A percentile compares a stretch with the other conserved stretches of the same genome.
Evolutionary conservation across 805 yeast species (phyloP).

Genomic region (Candida rishiriensis): DNA sequence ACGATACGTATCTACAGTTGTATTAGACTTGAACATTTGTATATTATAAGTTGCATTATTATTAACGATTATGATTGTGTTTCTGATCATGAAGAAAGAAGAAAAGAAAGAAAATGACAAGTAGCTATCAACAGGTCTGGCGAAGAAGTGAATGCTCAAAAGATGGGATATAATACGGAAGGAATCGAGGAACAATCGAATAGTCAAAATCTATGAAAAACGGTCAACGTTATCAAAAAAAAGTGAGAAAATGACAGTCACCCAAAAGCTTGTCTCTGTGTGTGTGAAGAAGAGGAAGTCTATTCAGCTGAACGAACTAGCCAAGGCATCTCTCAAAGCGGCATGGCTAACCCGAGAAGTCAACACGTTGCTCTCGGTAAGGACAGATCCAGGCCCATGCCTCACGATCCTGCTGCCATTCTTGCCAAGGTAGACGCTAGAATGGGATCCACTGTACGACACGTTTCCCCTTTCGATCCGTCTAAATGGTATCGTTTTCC

Average conservation of each 20-base stretch:
- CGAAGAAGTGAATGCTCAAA: too few relatives aligned
- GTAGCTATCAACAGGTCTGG: too few relatives aligned
- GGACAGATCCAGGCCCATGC: conserved; percentile 40
- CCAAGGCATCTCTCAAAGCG: conserved; percentile 44
- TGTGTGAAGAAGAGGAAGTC: too few relatives aligned
- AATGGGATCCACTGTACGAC: conserved; percentile 33
- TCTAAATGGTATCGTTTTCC: not conserved
- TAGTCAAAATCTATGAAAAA: not conserved
- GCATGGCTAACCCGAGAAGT: conserved; percentile 41
- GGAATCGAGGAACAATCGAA: not conserved
- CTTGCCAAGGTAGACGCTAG: conserved; percentile 38
- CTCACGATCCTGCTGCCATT: conserved; percentile 37
- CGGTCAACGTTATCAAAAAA: not conserved
- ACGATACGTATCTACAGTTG: too few relatives aligned
- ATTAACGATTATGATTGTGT: too few relatives aligned
- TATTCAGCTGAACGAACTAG: conserved; percentile 17
- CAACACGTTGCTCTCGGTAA: conserved; percentile 32
- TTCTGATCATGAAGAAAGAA: too few relatives aligned
- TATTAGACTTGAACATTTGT: too few relatives aligned
- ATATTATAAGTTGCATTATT: too few relatives aligned
- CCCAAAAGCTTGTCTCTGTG: too few relatives aligned
- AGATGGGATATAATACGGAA: not conserved
- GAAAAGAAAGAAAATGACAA: too few relatives aligned
- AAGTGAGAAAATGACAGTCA: not conserved
- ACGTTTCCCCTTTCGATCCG: not conserved